Evolutionary conservation across 768 basidiomycete genomes (phyloP), one percentile per base, ranked within the genome.

Genomic region (Russula brevipes): DNA sequence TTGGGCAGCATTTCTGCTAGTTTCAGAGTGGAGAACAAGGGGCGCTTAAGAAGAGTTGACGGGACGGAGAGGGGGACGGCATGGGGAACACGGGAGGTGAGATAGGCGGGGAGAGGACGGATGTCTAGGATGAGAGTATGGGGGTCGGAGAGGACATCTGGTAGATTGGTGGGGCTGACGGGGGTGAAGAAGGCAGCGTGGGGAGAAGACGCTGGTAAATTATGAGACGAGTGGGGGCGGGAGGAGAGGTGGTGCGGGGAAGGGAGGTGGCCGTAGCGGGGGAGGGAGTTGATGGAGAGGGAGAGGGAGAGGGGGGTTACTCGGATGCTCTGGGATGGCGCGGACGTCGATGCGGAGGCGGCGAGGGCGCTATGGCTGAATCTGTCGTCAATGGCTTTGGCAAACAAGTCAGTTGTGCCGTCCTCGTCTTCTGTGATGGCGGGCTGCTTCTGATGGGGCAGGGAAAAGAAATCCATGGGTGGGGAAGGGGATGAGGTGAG

Each of bases 41-140:
- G 94, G 0, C 95, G 86, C 66, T 93, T 94, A 72, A 98, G 86
- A 24, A 98, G 86, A 0, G 94, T 98, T 3, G 95, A 94, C 1
- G 96, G 95, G 5, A 97, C 90, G 52, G 90, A 91, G 65, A 98
- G 83, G 53, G 92, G 92, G 57, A 97, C 77, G 8, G 94, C 87
- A 53, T 75, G 69, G 45, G 81, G 81, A 36, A 97, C 68, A 54
- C 93, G 87, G 30, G 85, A 85, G 9, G 80, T 70, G 6, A 83
- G 75, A 72, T 84, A 88, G 7, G 87, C 83, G 17, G 87, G 86
- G 74, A 91, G 89, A 11, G 93, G 86, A 0, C 95, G 85, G 58
- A 98, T 87, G 77, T 98, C 95, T 75, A 98, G 80, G 69, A 97
- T 74, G 71, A 98, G 86, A 35, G 74, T 69, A 12, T 74, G 44